Evolutionary conservation across 768 basidiomycete species (phyloP).

Genomic region (Mrakia frigida): DNA sequence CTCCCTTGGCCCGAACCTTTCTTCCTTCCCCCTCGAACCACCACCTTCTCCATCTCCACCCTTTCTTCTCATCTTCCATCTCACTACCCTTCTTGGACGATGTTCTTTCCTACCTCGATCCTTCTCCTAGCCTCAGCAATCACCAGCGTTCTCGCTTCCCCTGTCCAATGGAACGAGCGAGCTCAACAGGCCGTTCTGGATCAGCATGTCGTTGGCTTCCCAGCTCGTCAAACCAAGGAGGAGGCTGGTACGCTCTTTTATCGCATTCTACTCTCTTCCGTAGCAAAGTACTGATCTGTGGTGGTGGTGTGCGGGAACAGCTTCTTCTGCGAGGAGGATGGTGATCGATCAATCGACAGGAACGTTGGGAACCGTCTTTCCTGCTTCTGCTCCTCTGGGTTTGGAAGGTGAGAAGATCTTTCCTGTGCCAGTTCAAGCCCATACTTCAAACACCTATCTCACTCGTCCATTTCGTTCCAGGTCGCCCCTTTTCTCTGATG

Average conservation of each 20-base stretch:
- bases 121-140: not conserved
- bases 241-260: conserved; percentile 13
- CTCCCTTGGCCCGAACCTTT: no score
- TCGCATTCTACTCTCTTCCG: no score
- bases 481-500: conserved; percentile 21
- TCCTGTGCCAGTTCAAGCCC: not conserved
- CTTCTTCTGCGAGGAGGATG: conserved; percentile 3
- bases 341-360: not conserved
- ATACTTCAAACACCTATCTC: not conserved
- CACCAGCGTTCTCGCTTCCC: not conserved
- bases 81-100: not conserved
- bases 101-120: not conserved
- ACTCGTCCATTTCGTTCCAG: not conserved
- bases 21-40: not conserved
- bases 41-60: not conserved
- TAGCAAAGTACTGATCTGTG: no score
- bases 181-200: not conserved
- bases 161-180: not conserved
- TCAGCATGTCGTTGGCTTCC: not conserved
- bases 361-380: conserved; percentile 22
- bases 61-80: not conserved
- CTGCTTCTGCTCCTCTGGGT: not conserved
- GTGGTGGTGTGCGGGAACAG: conserved; percentile 4
- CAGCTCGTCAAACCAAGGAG: conserved; percentile 22
- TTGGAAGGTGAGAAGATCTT: not conserved